A percentile compares a stretch with the other conserved stretches of the same genome.
phyloP scores from a whole-genome alignment of 2,329 filamentous ascomycete species.

The Thielaviopsis musarum region DNA sequence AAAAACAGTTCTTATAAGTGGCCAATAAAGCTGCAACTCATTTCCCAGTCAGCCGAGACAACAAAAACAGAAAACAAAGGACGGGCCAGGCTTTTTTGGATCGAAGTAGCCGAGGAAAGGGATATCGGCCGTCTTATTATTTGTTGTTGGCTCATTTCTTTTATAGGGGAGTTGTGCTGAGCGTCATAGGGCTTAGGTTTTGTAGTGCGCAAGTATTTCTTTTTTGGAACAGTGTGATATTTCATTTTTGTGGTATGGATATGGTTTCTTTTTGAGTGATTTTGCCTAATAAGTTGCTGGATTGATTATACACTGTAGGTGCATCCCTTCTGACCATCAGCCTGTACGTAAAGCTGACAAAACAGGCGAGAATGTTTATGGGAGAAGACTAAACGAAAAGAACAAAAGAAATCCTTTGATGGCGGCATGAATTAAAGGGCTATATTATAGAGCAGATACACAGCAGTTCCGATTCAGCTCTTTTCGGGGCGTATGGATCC shows the following conservation, averaged over 20 bases:
- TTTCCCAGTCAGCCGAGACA: not conserved
- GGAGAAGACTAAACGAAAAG: not conserved
- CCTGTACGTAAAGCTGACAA: not conserved
- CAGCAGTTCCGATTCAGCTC: not conserved
- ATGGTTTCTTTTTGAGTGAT: not conserved
- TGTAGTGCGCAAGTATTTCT: no score
- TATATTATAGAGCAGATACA: not conserved
- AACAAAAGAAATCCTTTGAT: not conserved
- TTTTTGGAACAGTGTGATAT: no score
- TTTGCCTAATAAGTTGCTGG: not conserved
- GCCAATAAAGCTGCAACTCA: not conserved
- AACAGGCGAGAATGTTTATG: not conserved
- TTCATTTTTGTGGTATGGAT: not conserved
- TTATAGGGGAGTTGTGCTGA: not conserved
- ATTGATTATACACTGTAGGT: no score
- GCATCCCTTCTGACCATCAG: not conserved
- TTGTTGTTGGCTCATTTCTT: not conserved
- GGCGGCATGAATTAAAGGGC: not conserved
- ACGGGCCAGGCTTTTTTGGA: not conserved
- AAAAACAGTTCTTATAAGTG: no score
- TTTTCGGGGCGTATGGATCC: not conserved
- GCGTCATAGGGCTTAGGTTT: not conserved
- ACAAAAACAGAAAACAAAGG: not conserved
- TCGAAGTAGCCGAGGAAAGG: not conserved
- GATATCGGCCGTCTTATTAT: not conserved